A percentile compares a stretch with the other conserved stretches of the same genome.
Evolutionary conservation across 2,329 filamentous ascomycete species (phyloP).

Genomic region (Fusarium penzigii): DNA sequence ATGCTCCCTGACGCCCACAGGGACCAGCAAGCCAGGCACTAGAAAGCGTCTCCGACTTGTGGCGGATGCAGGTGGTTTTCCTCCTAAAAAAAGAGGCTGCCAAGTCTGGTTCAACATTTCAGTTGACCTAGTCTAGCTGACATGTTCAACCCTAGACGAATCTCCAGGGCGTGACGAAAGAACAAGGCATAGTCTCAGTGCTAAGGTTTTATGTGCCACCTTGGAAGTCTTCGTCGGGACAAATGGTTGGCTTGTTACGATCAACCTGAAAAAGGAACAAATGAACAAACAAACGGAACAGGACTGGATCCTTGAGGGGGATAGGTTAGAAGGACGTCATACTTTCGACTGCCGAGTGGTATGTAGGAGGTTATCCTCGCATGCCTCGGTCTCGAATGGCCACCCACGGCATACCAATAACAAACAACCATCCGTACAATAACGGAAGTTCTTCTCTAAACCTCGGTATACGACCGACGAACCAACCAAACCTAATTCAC

Average conservation of each 20-base stretch:
- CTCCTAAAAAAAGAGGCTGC: not conserved
- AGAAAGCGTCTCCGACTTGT: not conserved
- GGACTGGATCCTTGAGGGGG: not conserved
- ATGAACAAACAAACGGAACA: too few species aligned
- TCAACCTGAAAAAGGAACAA: not conserved
- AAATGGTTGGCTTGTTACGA: not conserved
- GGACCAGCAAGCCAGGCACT: constrained; percentile 12
- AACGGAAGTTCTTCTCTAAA: too few species aligned
- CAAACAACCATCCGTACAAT: too few species aligned
- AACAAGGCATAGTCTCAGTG: not conserved
- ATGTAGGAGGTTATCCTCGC: not conserved
- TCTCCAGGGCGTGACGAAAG: too few species aligned
- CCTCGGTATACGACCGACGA: too few species aligned
- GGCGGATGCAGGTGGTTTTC: not conserved
- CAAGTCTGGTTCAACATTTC: too few species aligned
- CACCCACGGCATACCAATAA: too few species aligned
- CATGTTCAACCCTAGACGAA: too few species aligned
- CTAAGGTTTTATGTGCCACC: not conserved
- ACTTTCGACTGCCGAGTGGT: not conserved
- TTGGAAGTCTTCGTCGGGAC: not conserved
- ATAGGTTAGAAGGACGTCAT: not conserved
- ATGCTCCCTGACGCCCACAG: constrained; percentile 9
- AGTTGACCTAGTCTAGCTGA: too few species aligned
- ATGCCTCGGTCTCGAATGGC: too few species aligned
- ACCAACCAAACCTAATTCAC: too few species aligned